Evolutionary conservation across 192 early-diverging fungal species (phyloP), one percentile per base, ranked within the genome.

Genomic region (Backusella luteola): DNA sequence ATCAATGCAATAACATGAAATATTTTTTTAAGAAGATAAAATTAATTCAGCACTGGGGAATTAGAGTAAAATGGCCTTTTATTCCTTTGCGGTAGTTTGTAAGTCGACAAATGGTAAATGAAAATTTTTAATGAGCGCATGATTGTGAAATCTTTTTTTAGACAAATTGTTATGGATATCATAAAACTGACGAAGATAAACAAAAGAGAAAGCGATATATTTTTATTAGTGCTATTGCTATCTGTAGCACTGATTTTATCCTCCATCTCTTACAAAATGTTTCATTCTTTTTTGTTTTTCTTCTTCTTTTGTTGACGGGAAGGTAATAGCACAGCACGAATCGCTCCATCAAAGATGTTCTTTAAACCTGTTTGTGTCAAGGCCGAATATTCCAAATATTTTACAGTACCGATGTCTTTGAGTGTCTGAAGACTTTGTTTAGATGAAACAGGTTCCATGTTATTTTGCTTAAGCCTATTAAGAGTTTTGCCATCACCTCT

Each of bases 331-430:
- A 95, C 94, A 21, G 94, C 93, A 38, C 94, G 87, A 79, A 96
- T 96, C n/a, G 95, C 95, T 73, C 94, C 94, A 84, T 96, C 95
- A 90, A 97, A 97, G 29, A 96, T 94, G 74, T 90, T 94, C 89
- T 97, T 97, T 68, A 97, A 63, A n/a, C 94, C 94, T 85, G 93
- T 94, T 80, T 96, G 95, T 74, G 95, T 96, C 69, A 96, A 86
- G 38, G 95, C 94, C 34, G 93, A 96, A 80, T 94, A 96, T 83
- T 96, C 94, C 35, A 96, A 87, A 81, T 96, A 96, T 74, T 91
- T 93, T 77, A 91, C 92, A 21, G 92, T 94, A 3, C 82, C 78
- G 77, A 96, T 90, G 71, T 93, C 93, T 81, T 91, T 93, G 56
- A 87, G 85, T 87, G 93, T 90, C 68, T 90, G 88, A 74, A 91